A percentile compares a stretch with the other conserved stretches of the same genome.
phyloP scores from a whole-genome alignment of 2,329 filamentous ascomycete species.

The Elsinoe batatas region DNA sequence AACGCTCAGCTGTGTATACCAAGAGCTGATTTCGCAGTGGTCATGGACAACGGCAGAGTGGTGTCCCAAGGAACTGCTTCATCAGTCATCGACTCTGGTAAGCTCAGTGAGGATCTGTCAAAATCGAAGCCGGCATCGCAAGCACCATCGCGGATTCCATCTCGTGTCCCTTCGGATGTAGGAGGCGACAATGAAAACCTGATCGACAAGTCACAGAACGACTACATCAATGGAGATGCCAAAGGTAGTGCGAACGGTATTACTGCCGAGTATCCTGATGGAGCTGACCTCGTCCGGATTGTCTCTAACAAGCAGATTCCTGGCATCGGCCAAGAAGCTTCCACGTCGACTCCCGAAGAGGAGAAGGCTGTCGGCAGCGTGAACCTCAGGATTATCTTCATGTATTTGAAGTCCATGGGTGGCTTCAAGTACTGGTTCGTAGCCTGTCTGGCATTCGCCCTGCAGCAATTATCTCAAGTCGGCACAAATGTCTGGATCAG shows the following conservation, averaged over 20 bases:
- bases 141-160: constrained; percentile 62
- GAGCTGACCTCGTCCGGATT: constrained; percentile 40
- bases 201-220: constrained; percentile 22
- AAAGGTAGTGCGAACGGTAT: constrained; percentile 33
- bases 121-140: constrained; percentile 58
- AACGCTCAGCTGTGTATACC: constrained; percentile 84
- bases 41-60: constrained; percentile 79
- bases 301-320: constrained; percentile 29
- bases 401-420: constrained; percentile 90
- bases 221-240: constrained; percentile 38
- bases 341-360: constrained; percentile 44
- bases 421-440: constrained; percentile 89
- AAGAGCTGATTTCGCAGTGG: constrained; percentile 67
- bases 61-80: constrained; percentile 63
- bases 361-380: constrained; percentile 77
- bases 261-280: constrained; percentile 17
- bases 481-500: constrained; percentile 92
- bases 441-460: constrained; percentile 62
- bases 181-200: constrained; percentile 40
- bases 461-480: constrained; percentile 77
- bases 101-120: constrained; percentile 73
- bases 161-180: constrained; percentile 65
- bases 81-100: constrained; percentile 76
- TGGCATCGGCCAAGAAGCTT: constrained; percentile 27
- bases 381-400: constrained; percentile 72